A percentile compares a stretch with the other conserved stretches of the same genome.
Evolutionary conservation across 345 rosid genomes (phyloP).

Genomic region (Euclidium syriacum): DNA sequence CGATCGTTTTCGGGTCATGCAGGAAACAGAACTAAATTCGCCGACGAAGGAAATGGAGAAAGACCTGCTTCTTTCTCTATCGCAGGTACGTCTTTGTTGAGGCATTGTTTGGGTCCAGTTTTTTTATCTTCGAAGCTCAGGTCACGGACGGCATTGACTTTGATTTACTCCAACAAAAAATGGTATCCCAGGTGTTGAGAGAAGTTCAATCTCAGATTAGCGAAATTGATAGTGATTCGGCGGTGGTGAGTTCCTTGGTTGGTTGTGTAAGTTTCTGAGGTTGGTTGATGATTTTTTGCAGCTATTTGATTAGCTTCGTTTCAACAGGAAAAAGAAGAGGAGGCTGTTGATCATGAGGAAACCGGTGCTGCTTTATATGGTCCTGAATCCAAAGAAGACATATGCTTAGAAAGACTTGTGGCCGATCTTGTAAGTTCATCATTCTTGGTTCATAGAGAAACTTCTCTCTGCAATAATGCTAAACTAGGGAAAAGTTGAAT

Average conservation of each 20-base stretch:
- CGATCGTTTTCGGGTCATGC: neutral
- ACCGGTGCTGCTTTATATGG: neutral
- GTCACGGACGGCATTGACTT: neutral
- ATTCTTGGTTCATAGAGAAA: neutral
- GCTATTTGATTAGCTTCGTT: conserved; percentile 11
- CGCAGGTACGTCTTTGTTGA: conserved; percentile 36
- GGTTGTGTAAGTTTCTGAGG: neutral
- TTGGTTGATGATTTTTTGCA: neutral
- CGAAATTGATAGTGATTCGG: conserved; percentile 27
- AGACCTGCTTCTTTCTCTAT: conserved; percentile 46
- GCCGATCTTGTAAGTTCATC: conserved; percentile 46
- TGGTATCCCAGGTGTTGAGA: conserved; percentile 35
- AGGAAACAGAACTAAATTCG: conserved; percentile 30
- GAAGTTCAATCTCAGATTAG: conserved; percentile 42
- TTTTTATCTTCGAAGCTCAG: neutral
- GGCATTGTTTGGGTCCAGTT: neutral
- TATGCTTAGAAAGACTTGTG: conserved; percentile 34
- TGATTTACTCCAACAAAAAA: neutral
- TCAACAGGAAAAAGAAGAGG: conserved; percentile 23
- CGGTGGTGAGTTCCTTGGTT: conserved; percentile 12
- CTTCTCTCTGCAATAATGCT: neutral
- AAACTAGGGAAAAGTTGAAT: neutral
- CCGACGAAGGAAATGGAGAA: conserved; percentile 40
- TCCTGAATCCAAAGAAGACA: conserved; percentile 14
- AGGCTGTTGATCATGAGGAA: neutral